Evolutionary conservation across 2,329 filamentous ascomycete species (phyloP).

Genomic region (Botrytis deweyae): DNA sequence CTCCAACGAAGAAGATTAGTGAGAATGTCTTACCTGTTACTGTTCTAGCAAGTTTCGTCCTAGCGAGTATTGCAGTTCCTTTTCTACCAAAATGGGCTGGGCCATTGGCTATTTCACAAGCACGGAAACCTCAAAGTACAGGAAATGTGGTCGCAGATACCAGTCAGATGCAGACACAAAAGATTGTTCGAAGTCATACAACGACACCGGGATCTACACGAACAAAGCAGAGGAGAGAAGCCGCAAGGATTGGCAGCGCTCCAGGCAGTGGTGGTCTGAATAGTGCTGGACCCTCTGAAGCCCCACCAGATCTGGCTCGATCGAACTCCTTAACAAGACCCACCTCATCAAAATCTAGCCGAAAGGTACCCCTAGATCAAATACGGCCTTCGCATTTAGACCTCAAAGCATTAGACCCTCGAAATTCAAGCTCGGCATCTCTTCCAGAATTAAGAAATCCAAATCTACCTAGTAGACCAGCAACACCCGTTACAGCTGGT

Average conservation of each 20-base stretch:
- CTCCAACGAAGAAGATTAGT: slow-evolving; percentile 69
- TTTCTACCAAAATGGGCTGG: slow-evolving; percentile 76
- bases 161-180: slow-evolving; percentile 49
- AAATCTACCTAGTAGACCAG: slow-evolving; percentile 50
- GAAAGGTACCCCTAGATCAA: slow-evolving; percentile 30
- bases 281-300: slow-evolving; percentile 20
- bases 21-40: slow-evolving; percentile 80
- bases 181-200: slow-evolving; percentile 68
- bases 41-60: slow-evolving; percentile 75
- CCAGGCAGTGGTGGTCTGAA: slow-evolving; percentile 39
- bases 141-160: slow-evolving; percentile 62
- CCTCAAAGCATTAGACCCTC: slow-evolving; percentile 50
- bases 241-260: slow-evolving; percentile 42
- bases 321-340: slow-evolving; percentile 32
- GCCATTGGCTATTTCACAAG: slow-evolving; percentile 78
- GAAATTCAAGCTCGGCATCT: slow-evolving; percentile 63
- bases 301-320: slow-evolving; percentile 30
- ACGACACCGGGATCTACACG: slow-evolving; percentile 52
- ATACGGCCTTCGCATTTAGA: slow-evolving; percentile 37
- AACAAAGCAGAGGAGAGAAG: slow-evolving; percentile 46
- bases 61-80: slow-evolving; percentile 73
- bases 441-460: slow-evolving; percentile 60
- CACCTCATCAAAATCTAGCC: slow-evolving; percentile 30
- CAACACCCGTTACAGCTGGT: slow-evolving; percentile 58
- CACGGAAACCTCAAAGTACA: slow-evolving; percentile 67